Base-by-base conservation (phyloP, 805 yeast species). In the Saccharomycopsis oosterbeekiorum region DNA sequence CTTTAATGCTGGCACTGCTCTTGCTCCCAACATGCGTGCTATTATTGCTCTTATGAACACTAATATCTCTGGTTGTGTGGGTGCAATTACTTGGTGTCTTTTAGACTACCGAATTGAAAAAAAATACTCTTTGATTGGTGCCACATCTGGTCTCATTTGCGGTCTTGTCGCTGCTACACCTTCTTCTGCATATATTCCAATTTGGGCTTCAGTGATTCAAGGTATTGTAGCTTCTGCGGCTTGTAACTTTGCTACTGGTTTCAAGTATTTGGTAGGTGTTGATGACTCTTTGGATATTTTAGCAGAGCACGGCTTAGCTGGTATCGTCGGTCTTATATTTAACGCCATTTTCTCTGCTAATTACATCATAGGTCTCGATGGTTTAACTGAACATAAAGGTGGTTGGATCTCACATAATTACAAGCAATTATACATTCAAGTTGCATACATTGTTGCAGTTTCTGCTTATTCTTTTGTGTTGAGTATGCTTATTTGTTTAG, bases 231-330 rank as follows among this genome's bases (percentile, higher is more conserved):
- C 97, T 0, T 96, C 96, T 47, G 73, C 86, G 11, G 83, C 86
- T 41, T 94, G 98, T 81, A 93, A 93, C 77, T 88, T 88, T 69
- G 78, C 96, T 61, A 93, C 97, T 56, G 88, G 90, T 69, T 75
- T 93, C 71, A 93, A 93, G 74, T 89, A 87, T 70, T 74, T 89
- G 65, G 75, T 88, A 56, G 80, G 81, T 62, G 91, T 93, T 58
- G 98, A 94, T 73, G 99, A 93, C 75, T 85, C 97, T 1, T 76
- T 94, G 68, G 98, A 94, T 86, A 84, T 91, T 58, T 80, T 93
- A 71, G 98, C 98, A n/a, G 98, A 93, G 83, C 99, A 93, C 85
- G 98, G 97, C 57, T 80, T 93, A 68, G 98, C 97, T 0, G 99
- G 99, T 39, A 80, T 92, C 56, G 80, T 93, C 55, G 98, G 99